A percentile compares a stretch with the other conserved stretches of the same genome.
Conservation (phyloP, 163 green algal species). For the Scenedesmus sp. region DNA sequence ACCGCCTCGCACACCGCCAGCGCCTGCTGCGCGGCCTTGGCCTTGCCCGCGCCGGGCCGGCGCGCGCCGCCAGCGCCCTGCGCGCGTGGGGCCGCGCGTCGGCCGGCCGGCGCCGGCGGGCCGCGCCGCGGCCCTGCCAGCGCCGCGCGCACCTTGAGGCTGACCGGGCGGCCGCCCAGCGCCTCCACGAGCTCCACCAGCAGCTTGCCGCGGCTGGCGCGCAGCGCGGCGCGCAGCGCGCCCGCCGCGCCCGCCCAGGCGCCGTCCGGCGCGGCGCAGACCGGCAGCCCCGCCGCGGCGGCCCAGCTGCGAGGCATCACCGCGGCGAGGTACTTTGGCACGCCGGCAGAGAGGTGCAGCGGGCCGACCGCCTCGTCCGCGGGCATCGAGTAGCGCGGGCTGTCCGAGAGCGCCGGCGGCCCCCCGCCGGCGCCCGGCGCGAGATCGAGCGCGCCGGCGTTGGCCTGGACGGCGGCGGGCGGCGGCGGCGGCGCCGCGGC, state of each 20-base stretch:
- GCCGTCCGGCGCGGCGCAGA: neutral
- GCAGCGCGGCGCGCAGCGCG: conserved; percentile 58
- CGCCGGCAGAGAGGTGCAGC: conserved; percentile 27
- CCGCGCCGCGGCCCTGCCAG: neutral
- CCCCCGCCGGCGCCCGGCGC: conserved; percentile 4
- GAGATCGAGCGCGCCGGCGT: conserved; percentile 44
- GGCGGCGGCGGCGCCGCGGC: too few species aligned
- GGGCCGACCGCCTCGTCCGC: conserved; percentile 43
- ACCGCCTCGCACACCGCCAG: conserved; percentile 66
- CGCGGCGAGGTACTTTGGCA: conserved; percentile 39
- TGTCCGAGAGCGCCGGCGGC: conserved; percentile 41
- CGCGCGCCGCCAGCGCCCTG: neutral
- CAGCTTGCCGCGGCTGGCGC: conserved; percentile 62
- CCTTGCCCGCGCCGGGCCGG: conserved; percentile 38
- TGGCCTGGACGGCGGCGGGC: conserved; percentile 43
- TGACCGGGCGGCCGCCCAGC: conserved; percentile 71
- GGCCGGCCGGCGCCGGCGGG: too few species aligned
- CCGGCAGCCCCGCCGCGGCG: neutral
- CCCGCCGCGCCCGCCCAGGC: conserved; percentile 1
- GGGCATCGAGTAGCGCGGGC: conserved; percentile 48
- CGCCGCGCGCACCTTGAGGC: conserved; percentile 60
- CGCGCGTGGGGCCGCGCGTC: neutral
- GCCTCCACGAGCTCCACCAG: conserved; percentile 80
- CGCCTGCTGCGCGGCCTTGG: conserved; percentile 63
- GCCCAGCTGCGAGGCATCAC: neutral